phyloP scores from a whole-genome alignment of 2,329 filamentous ascomycete species.

The Dactylella cylindrospora region DNA sequence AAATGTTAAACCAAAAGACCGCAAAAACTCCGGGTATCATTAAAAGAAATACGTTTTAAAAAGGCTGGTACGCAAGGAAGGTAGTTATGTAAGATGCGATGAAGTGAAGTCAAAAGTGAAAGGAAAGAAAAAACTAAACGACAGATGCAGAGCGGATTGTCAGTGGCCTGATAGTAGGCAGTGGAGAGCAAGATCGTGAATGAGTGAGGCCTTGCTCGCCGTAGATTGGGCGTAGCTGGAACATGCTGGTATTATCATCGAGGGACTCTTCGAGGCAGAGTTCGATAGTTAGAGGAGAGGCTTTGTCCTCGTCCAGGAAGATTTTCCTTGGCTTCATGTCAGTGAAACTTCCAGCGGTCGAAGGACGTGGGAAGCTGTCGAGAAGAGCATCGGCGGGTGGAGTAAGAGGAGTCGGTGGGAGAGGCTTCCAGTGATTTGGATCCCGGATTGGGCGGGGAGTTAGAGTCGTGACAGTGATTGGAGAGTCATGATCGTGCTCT shows the following conservation, averaged over 20 bases:
- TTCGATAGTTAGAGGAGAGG: slow-evolving; percentile 37
- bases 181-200: slow-evolving; percentile 26
- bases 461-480: slow-evolving; percentile 26
- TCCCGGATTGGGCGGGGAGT: slow-evolving; percentile 21
- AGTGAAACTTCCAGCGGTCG: slow-evolving; percentile 4
- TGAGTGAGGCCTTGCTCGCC: slow-evolving; percentile 13
- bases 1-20: slow-evolving; percentile 1
- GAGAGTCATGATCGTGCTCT: slow-evolving; percentile 27
- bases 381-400: slow-evolving; percentile 29
- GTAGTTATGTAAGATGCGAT: slow-evolving; percentile 1
- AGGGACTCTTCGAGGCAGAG: slow-evolving; percentile 39
- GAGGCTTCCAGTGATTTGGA: slow-evolving; percentile 40
- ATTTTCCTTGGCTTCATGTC: slow-evolving; percentile 3
- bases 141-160: slow-evolving; percentile 14
- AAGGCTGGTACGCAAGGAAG: slow-evolving; percentile 1
- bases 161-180: slow-evolving; percentile 22
- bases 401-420: slow-evolving; percentile 36
- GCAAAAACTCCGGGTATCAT: slow-evolving; percentile 44
- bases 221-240: slow-evolving; percentile 38
- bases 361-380: slow-evolving; percentile 21
- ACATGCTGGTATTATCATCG: slow-evolving; percentile 37
- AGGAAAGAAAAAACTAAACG: background rate
- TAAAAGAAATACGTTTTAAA: slow-evolving; percentile 18
- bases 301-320: slow-evolving; percentile 12
- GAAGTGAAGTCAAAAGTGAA: background rate